Evolutionary conservation across 352 stramenopile genomes (phyloP).

Genomic region (Phytopythium helicoides): DNA sequence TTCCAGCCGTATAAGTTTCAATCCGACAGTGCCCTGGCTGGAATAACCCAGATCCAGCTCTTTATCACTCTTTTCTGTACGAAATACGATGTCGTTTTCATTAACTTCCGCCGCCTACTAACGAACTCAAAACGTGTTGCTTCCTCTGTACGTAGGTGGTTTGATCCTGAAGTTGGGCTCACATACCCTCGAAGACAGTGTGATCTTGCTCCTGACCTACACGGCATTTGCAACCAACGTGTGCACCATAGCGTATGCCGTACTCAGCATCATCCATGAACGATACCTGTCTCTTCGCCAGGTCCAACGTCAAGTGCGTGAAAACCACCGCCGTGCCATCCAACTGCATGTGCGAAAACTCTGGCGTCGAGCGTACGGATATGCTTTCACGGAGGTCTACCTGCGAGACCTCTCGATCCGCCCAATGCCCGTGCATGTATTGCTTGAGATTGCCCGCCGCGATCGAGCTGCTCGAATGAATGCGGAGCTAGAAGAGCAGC

Average conservation of each 20-base stretch:
- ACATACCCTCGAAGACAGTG: slow-evolving; percentile 36
- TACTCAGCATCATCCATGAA: slow-evolving; percentile 60
- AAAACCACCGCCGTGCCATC: slow-evolving; percentile 50
- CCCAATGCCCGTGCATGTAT: slow-evolving; percentile 53
- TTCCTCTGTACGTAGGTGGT: slow-evolving; percentile 31
- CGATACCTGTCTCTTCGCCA: slow-evolving; percentile 23
- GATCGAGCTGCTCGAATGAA: slow-evolving; percentile 28
- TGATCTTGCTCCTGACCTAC: slow-evolving; percentile 51
- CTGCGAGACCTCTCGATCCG: slow-evolving; percentile 37
- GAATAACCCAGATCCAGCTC: slow-evolving; percentile 69
- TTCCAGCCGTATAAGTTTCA: slow-evolving; percentile 61
- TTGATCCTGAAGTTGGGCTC: slow-evolving; percentile 68
- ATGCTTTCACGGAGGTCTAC: slow-evolving; percentile 56
- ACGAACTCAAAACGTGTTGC: too few relatives aligned
- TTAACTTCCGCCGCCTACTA: not conserved
- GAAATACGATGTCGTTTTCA: slow-evolving; percentile 2
- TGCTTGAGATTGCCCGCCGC: slow-evolving; percentile 57
- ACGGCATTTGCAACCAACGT: slow-evolving; percentile 51
- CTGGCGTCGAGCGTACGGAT: slow-evolving; percentile 57
- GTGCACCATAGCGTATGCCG: slow-evolving; percentile 41
- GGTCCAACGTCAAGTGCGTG: slow-evolving; percentile 24
- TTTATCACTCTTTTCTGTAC: slow-evolving; percentile 80
- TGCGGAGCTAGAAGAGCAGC: slow-evolving; percentile 32
- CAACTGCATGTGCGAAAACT: slow-evolving; percentile 43
- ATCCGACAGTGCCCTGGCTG: slow-evolving; percentile 61